phyloP scores from a whole-genome alignment of 139 green algal genomes.

The Chlamydomonas schloesseri region DNA sequence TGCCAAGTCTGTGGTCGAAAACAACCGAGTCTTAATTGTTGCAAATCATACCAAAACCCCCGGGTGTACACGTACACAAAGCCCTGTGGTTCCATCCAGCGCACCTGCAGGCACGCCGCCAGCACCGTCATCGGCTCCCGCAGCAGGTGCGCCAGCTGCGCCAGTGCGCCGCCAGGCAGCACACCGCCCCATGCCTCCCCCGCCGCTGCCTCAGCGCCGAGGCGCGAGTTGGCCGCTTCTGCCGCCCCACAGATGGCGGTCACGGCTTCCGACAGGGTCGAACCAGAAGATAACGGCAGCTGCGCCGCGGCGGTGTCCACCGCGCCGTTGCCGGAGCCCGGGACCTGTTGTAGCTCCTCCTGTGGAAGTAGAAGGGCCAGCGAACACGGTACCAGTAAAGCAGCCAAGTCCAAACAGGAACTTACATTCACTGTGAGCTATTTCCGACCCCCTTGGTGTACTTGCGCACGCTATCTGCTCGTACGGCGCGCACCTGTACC shows the following conservation, averaged over 20 bases:
- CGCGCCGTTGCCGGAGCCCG: too few species aligned
- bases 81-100: not conserved
- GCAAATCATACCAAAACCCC: too few species aligned
- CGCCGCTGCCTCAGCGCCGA: not conserved
- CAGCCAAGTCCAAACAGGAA: not conserved
- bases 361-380: not conserved
- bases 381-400: too few species aligned
- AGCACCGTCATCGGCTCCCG: constrained; percentile 6
- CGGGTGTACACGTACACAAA: too few species aligned
- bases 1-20: constrained; percentile 25
- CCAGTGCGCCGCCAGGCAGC: constrained; percentile 16
- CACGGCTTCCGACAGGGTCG: not conserved
- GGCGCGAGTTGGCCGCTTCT: not conserved
- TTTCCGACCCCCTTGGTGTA: too few species aligned
- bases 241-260: not conserved
- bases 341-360: not conserved
- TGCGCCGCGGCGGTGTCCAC: not conserved
- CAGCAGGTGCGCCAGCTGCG: not conserved
- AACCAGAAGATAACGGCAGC: not conserved
- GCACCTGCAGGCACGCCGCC: constrained; percentile 16
- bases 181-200: not conserved
- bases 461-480: too few species aligned
- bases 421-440: not conserved
- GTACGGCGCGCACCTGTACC: constrained; percentile 19
- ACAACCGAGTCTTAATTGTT: too few species aligned